A percentile compares a stretch with the other conserved stretches of the same genome.
Conservation (phyloP, 176 grass and related monocot genomes). For the Bolboschoenus planiculmis region DNA sequence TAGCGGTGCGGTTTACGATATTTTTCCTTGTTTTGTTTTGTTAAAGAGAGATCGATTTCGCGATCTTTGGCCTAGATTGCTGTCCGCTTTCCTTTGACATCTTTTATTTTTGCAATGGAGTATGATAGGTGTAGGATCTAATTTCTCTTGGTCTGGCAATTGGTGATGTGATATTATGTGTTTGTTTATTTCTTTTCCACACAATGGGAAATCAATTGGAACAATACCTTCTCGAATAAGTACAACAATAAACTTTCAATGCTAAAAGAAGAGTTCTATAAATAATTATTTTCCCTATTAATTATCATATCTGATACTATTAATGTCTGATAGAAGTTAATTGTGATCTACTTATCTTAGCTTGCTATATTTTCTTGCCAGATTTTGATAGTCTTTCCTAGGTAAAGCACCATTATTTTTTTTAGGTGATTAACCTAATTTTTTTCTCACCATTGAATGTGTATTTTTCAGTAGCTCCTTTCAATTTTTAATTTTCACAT, state of each 20-base stretch:
- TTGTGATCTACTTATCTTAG: background rate
- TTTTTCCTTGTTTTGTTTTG: background rate
- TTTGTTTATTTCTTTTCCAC: background rate
- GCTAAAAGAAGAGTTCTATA: background rate
- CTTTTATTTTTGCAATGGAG: background rate
- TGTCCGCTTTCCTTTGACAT: background rate
- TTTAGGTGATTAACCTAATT: background rate
- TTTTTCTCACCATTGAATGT: background rate
- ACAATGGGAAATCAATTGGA: background rate
- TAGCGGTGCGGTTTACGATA: background rate
- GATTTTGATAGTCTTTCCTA: background rate
- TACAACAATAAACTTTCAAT: background rate
- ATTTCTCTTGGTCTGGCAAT: background rate
- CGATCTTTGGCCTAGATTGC: background rate
- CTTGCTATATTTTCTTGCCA: background rate
- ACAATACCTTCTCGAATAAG: background rate
- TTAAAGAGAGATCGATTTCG: background rate
- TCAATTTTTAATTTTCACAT: background rate
- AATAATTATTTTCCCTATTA: background rate
- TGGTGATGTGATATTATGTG: background rate
- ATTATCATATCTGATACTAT: background rate
- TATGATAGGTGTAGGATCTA: background rate
- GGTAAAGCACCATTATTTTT: background rate
- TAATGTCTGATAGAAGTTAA: background rate
- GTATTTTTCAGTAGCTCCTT: background rate